Evolutionary conservation across 2,329 filamentous ascomycete genomes (phyloP).

Genomic region (Aspergillus fischeri): DNA sequence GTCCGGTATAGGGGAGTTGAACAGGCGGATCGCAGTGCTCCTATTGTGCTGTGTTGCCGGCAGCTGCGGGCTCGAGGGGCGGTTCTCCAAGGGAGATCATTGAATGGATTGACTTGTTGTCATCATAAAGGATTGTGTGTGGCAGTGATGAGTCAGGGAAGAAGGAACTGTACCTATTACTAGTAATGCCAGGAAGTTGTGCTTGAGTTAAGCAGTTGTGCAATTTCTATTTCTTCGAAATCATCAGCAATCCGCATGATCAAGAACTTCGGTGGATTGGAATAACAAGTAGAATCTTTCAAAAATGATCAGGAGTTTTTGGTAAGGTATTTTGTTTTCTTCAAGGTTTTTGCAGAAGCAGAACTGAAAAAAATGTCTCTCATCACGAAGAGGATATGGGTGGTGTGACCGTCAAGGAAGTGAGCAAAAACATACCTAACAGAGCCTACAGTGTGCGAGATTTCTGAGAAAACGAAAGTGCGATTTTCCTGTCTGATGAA

Average conservation of each 20-base stretch:
- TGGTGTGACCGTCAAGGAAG: neutral
- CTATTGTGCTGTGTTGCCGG: conserved; percentile 13
- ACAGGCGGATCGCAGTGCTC: conserved; percentile 23
- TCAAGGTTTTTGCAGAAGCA: conserved; percentile 59
- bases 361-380: conserved; percentile 55
- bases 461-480: no score
- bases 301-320: conserved; percentile 46
- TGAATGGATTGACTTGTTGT: conserved; percentile 62
- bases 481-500: conserved; percentile 1
- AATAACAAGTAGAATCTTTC: conserved; percentile 11
- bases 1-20: conserved; percentile 45
- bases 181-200: neutral
- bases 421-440: conserved; percentile 5
- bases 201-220: neutral
- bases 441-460: conserved; percentile 8
- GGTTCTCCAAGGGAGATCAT: conserved; percentile 45
- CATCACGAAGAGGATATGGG: conserved; percentile 38
- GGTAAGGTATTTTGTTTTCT: conserved; percentile 57
- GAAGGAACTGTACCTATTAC: conserved; percentile 22
- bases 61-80: conserved; percentile 30
- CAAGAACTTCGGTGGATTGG: neutral
- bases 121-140: conserved; percentile 45
- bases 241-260: conserved; percentile 7
- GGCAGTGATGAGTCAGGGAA: conserved; percentile 6
- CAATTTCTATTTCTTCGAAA: conserved; percentile 5